Percentiles rank a stretch among this genome's conserved stretches.
Conservation (phyloP, 208 protist genomes). For the Crithidia acanthocephali region DNA sequence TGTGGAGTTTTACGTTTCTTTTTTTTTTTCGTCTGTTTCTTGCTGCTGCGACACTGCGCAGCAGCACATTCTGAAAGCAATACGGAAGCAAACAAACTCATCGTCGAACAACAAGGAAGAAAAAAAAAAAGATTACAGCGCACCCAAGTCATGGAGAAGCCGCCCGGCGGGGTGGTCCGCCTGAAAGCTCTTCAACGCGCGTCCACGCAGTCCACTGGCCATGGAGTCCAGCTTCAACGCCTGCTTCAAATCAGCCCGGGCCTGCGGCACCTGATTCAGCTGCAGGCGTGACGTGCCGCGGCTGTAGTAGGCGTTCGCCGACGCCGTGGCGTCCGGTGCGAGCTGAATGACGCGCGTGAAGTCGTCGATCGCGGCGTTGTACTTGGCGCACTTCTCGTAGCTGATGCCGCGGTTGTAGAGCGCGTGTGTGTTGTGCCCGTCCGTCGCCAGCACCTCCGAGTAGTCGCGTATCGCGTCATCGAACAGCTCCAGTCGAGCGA, state of each 20-base stretch:
- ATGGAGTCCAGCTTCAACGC: slow-evolving; percentile 28
- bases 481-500: slow-evolving; percentile 61
- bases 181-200: slow-evolving; percentile 23
- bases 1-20: too few species aligned
- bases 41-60: too few species aligned
- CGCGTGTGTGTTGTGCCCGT: slow-evolving; percentile 72
- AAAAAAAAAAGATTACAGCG: background rate
- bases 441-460: slow-evolving; percentile 57
- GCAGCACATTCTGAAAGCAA: too few species aligned
- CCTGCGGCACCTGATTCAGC: slow-evolving; percentile 30
- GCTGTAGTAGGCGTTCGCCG: slow-evolving; percentile 87
- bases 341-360: slow-evolving; percentile 74
- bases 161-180: slow-evolving; percentile 21
- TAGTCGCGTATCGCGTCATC: slow-evolving; percentile 83
- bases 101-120: background rate
- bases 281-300: slow-evolving; percentile 61
- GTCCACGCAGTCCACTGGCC: slow-evolving; percentile 22
- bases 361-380: slow-evolving; percentile 73
- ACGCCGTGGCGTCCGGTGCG: slow-evolving; percentile 55
- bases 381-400: slow-evolving; percentile 76
- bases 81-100: background rate
- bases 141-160: slow-evolving; percentile 21
- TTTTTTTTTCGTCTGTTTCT: too few species aligned
- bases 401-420: slow-evolving; percentile 89
- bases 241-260: slow-evolving; percentile 27